Evolutionary conservation across 2,329 filamentous ascomycete species (phyloP), one percentile per base, ranked within the genome.

Genomic region (Myriosclerotinia scirpicola): DNA sequence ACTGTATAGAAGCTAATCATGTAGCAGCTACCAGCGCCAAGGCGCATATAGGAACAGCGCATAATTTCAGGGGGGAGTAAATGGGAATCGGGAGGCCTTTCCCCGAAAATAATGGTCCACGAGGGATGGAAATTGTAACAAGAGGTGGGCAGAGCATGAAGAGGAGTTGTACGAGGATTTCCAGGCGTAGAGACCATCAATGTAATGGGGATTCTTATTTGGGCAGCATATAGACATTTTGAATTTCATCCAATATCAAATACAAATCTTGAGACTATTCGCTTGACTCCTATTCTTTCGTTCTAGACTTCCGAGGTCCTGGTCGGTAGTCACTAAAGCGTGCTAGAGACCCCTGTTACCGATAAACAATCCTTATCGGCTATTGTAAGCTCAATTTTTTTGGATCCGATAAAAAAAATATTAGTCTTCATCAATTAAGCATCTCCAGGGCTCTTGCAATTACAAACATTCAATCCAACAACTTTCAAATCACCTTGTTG

Each of bases 331-430:
- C 12, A n/a, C 7, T 48, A 14, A 38, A 8, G 48, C 46, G 38
- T 20, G 22, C 36, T 40, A 60, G 22, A 9, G 12, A 62, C 50
- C 66, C 62, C 34, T 60, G 54, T 53, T 34, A 36, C 26, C 54
- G 69, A 70, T 69, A 69, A 68, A 65, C 30, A 50, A 44, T 59
- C 36, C 65, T 68, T 69, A 69, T 67, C 66, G 62, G 53, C 36
- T 54, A 44, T 50, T 22, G 34, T 34, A 67, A 67, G 52, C 48
- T 67, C 67, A 66, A 67, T 63, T 68, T 69, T 69, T 63, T 40
- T 30, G 22, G 36, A 64, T n/a, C 22, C 44, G 54, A 65, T 50
- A 53, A 65, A 65, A 64, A 58, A 60, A 65, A 34, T 65, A 65
- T 65, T 38, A 65, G 42, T 52, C 55, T 40, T 58, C 44, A 48